Percentiles rank a stretch among this genome's conserved stretches.
Evolutionary conservation across 768 basidiomycete species (phyloP).

Genomic region (Pleurotus salmoneostramineus): DNA sequence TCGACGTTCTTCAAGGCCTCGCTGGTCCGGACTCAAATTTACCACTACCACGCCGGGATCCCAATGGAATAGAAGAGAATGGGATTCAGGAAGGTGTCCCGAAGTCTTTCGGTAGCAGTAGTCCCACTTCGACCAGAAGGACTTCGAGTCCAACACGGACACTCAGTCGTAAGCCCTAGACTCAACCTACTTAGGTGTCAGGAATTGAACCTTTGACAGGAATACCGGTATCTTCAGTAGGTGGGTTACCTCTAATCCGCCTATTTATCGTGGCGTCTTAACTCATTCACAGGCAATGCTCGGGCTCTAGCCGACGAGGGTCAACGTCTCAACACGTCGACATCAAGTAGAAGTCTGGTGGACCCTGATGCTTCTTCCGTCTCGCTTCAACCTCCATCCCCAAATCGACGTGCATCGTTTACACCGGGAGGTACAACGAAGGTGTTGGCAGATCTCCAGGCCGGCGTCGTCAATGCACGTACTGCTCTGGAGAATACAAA

Average conservation of each 20-base stretch:
- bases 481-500: conserved; percentile 87
- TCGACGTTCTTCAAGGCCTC: conserved; percentile 63
- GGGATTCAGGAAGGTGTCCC: conserved; percentile 77
- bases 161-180: conserved; percentile 63
- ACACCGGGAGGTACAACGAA: conserved; percentile 82
- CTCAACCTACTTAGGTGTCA: conserved; percentile 10
- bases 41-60: conserved; percentile 62
- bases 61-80: conserved; percentile 36
- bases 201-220: conserved; percentile 35
- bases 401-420: conserved; percentile 51
- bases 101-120: conserved; percentile 44
- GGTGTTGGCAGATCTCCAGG: conserved; percentile 83
- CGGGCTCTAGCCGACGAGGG: conserved; percentile 80
- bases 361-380: conserved; percentile 26
- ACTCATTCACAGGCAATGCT: conserved; percentile 62
- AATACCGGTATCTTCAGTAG: conserved; percentile 75
- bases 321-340: conserved; percentile 30
- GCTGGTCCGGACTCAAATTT: conserved; percentile 76
- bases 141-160: conserved; percentile 72
- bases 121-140: conserved; percentile 42
- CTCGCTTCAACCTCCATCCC: conserved; percentile 51
- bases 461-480: conserved; percentile 74
- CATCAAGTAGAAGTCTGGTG: conserved; percentile 17
- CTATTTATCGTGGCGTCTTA: conserved; percentile 14
- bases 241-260: conserved; percentile 36